Conservation (phyloP, 495 filamentous ascomycete genomes). For the Talaromyces proteolyticus region DNA sequence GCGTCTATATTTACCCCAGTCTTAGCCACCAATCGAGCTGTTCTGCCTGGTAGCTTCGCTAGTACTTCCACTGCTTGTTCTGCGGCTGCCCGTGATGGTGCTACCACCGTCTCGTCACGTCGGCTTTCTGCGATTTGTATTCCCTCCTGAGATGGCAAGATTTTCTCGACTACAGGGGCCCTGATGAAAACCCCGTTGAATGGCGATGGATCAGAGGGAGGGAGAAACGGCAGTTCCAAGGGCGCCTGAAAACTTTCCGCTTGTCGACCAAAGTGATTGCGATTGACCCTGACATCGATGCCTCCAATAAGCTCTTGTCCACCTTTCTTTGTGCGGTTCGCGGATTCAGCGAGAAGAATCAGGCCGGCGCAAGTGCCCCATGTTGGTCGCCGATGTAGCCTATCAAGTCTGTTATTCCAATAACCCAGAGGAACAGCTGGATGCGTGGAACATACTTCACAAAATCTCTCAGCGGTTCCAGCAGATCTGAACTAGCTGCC, state of each 20-base stretch:
- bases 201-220: constrained; percentile 22
- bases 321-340: constrained; percentile 81
- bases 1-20: constrained; percentile 30
- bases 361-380: constrained; percentile 98
- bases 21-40: constrained; percentile 26
- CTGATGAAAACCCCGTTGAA: constrained; percentile 91
- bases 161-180: constrained; percentile 84
- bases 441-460: constrained; percentile 66
- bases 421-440: not conserved
- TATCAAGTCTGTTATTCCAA: constrained; percentile 11
- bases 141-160: constrained; percentile 53
- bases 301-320: constrained; percentile 94
- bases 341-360: constrained; percentile 84
- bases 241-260: constrained; percentile 85
- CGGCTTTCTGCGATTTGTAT: constrained; percentile 43
- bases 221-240: constrained; percentile 69
- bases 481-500: constrained; percentile 67
- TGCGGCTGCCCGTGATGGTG: constrained; percentile 50
- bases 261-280: constrained; percentile 96
- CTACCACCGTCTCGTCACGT: constrained; percentile 58
- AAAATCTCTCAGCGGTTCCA: constrained; percentile 84
- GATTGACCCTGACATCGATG: constrained; percentile 80
- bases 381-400: constrained; percentile 63
- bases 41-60: constrained; percentile 43
- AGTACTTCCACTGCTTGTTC: constrained; percentile 43